Base-by-base conservation (phyloP, 352 stramenopile species). In the Globisporangium megalacanthum region DNA sequence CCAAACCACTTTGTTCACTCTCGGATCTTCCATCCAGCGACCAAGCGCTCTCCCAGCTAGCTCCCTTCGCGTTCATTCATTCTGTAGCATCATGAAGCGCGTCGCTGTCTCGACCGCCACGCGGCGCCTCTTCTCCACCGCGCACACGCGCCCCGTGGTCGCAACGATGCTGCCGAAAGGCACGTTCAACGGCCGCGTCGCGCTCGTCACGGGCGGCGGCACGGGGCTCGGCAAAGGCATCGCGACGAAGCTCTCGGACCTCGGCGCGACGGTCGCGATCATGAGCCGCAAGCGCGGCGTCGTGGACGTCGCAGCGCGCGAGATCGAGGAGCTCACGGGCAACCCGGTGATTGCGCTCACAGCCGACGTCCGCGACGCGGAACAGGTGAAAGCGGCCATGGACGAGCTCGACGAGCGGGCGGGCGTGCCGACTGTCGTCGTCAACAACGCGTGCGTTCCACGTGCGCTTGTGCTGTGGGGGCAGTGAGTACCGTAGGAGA, bases 141-240 rank as follows among this genome's bases (percentile, higher is more conserved):
- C 61, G 17, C 72, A 68, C 25, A 69, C 71, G 36, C 49, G 58
- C 33, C 64, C 73, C 2, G 62, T 90, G 51, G 64, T 74, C 35
- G 59, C 52, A 54, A 85, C 76, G 14, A 94, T 94, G 81, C 66
- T 95, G 52, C 77, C 82, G 6, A 72, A 56, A 33, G 78, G 74
- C 52, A 75, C 68, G 9, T 91, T 94, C 54, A 35, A 86, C 19
- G 86, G 78, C 42, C 88, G 89, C 58, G 83, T 98, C 58, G 96
- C 91, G 52, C 68, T 98, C 13, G 81, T 98, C 9, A 99, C 94
- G n/a, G 96, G 96, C 60, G 96, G 96, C 36, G 94, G 93, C 49
- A 98, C 91, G 11, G 96, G 94, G 15, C 79, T 99, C 56, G 94
- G 96, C 56, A 98, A 95, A 62, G 93, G 96, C 69, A 97, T 98